Conservation (phyloP, 139 green algal genomes). For the Spirogloea muscicola region DNA sequence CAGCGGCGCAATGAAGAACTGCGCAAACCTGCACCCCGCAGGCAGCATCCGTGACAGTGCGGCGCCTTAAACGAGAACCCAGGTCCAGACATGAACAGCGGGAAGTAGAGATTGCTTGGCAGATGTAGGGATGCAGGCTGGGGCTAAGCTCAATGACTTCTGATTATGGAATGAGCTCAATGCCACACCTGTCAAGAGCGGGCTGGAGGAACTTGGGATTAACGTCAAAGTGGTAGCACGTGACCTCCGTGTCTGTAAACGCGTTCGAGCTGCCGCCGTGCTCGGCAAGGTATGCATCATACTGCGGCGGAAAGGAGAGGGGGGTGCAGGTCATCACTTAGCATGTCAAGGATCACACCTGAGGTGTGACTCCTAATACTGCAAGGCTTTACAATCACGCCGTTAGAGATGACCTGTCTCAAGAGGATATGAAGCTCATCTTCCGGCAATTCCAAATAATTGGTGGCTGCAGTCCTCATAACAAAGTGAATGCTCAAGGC, state of each 20-base stretch:
- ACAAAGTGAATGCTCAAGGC: not conserved
- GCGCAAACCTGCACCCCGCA: constrained; percentile 68
- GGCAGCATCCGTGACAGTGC: not conserved
- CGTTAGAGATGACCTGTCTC: not conserved
- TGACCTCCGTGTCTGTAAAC: constrained; percentile 87
- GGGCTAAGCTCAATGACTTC: not conserved
- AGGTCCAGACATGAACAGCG: not conserved
- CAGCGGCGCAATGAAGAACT: constrained; percentile 91
- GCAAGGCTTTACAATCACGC: not conserved
- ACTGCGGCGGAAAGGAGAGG: constrained; percentile 47
- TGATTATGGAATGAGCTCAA: not conserved
- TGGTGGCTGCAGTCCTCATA: too few relatives aligned
- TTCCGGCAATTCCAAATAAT: not conserved
- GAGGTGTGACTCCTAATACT: not conserved
- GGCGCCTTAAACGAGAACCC: not conserved
- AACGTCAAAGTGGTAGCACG: constrained; percentile 91
- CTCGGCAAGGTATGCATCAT: constrained; percentile 80
- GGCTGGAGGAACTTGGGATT: constrained; percentile 63
- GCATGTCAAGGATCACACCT: not conserved
- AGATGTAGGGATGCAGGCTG: not conserved
- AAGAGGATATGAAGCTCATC: not conserved
- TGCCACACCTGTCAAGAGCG: constrained; percentile 67
- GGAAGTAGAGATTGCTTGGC: not conserved
- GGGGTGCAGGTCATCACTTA: not conserved
- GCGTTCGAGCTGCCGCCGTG: constrained; percentile 87